These are phyloP conservation scores for Aureobasidium subglaciale DNA, from an alignment of 2,329 filamentous ascomycete genomes.

Conservation along the genomic window DNA sequence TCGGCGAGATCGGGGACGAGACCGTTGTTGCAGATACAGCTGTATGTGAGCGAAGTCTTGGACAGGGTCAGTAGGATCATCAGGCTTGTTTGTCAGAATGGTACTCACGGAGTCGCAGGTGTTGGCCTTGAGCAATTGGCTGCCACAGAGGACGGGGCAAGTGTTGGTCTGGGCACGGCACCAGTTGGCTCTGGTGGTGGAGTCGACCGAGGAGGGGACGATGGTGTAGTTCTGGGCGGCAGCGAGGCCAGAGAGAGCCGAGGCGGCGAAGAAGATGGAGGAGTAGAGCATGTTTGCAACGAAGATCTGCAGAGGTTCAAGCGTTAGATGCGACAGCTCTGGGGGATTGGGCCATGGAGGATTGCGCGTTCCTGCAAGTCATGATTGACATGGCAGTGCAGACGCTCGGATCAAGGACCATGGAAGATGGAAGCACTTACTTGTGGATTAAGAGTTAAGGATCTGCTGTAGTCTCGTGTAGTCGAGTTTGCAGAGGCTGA, in stretches of 20 bases:
- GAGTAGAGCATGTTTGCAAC: slow-evolving; percentile 41
- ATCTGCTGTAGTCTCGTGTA: not conserved
- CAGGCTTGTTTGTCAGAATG: not conserved
- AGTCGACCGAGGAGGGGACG: slow-evolving; percentile 34
- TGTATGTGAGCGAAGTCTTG: slow-evolving; percentile 44
- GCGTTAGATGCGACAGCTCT: slow-evolving; percentile 13
- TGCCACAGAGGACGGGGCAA: slow-evolving; percentile 56
- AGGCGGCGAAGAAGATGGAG: slow-evolving; percentile 38
- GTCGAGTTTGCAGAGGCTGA: not conserved
- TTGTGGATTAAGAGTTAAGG: slow-evolving; percentile 9
- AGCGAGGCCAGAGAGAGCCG: slow-evolving; percentile 40
- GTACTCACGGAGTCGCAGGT: slow-evolving; percentile 50
- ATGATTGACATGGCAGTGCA: not conserved
- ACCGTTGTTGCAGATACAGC: slow-evolving; percentile 52
- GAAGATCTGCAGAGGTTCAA: slow-evolving; percentile 14
- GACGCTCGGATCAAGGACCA: not conserved
- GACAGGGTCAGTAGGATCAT: slow-evolving; percentile 16
- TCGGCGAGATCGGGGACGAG: slow-evolving; percentile 47
- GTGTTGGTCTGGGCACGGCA: slow-evolving; percentile 53
- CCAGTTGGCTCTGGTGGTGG: slow-evolving; percentile 40
- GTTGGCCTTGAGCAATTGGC: slow-evolving; percentile 39
- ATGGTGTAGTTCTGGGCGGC: slow-evolving; percentile 40
- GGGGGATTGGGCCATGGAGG: not conserved
- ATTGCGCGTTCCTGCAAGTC: slow-evolving; percentile 11
- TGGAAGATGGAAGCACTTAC: not conserved